A percentile compares a stretch with the other conserved stretches of the same genome.
phyloP scores from a whole-genome alignment of 306 rosid genomes.

The Medicago lupulina region DNA sequence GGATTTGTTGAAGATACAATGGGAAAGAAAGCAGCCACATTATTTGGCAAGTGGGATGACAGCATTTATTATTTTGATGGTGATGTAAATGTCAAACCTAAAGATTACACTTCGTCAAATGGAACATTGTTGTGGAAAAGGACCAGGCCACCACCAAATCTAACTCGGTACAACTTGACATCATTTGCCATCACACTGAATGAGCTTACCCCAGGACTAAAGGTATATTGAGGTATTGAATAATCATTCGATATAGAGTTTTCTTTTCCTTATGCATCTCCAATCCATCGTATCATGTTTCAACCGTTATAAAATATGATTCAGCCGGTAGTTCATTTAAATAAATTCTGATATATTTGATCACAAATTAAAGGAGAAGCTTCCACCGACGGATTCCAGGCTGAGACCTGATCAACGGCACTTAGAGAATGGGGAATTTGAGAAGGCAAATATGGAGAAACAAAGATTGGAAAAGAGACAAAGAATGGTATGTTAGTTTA shows the following conservation, averaged over 20 bases:
- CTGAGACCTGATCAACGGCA: slow-evolving; percentile 97
- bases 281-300: slow-evolving; percentile 64
- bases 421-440: slow-evolving; percentile 96
- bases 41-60: slow-evolving; percentile 97
- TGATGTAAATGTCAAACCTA: slow-evolving; percentile 61
- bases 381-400: slow-evolving; percentile 99
- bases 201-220: slow-evolving; percentile 79
- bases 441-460: slow-evolving; percentile 89
- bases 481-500: slow-evolving; percentile 77
- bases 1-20: slow-evolving; percentile 82
- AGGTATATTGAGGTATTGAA: slow-evolving; percentile 71
- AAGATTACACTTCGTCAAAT: slow-evolving; percentile 55
- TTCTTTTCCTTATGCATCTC: slow-evolving; percentile 57
- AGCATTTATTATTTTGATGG: slow-evolving; percentile 70
- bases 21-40: slow-evolving; percentile 70
- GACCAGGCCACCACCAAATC: slow-evolving; percentile 61
- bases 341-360: slow-evolving; percentile 78
- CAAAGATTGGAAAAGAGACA: slow-evolving; percentile 94
- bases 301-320: too few relatives aligned
- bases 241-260: slow-evolving; percentile 45
- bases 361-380: slow-evolving; percentile 98
- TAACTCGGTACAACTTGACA: slow-evolving; percentile 96
- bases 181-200: slow-evolving; percentile 89
- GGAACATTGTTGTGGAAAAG: slow-evolving; percentile 82
- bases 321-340: too few relatives aligned